These are phyloP conservation scores for Metschnikowia chrysomelidarum DNA, from an alignment of 805 yeast genomes.

Conservation along the genomic window DNA sequence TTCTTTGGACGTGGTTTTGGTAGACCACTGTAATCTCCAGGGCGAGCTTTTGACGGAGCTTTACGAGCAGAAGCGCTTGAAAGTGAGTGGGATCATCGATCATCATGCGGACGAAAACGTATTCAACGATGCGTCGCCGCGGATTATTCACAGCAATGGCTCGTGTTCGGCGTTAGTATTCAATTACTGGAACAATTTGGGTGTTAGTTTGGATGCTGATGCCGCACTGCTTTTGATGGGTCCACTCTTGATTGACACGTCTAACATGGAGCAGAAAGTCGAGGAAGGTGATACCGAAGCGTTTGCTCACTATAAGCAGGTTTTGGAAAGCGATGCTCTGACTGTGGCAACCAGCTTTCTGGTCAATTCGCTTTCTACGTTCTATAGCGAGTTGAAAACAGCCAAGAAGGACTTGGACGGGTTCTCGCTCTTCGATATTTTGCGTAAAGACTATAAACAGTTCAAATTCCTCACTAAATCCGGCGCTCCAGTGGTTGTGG, in stretches of 20 bases:
- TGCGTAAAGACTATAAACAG: conserved; percentile 83
- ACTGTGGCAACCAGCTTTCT: not conserved
- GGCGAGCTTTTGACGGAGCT: conserved; percentile 40
- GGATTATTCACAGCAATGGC: conserved; percentile 62
- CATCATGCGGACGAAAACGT: conserved; percentile 77
- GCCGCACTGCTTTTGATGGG: conserved; percentile 52
- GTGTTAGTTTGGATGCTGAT: conserved; percentile 23
- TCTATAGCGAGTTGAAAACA: conserved; percentile 29
- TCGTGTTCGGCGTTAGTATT: conserved; percentile 79
- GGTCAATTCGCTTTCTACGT: conserved; percentile 18
- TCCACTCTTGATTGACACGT: conserved; percentile 77
- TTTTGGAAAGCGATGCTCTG: conserved; percentile 11
- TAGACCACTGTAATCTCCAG: conserved; percentile 78
- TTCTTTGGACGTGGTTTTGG: conserved; percentile 52
- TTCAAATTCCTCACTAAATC: conserved; percentile 41
- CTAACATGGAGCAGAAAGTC: conserved; percentile 61
- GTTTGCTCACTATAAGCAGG: conserved; percentile 33
- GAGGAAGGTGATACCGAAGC: conserved; percentile 56
- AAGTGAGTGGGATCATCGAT: conserved; percentile 67
- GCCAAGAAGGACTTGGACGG: conserved; percentile 70
- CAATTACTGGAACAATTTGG: conserved; percentile 49
- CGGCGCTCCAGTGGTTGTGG: conserved; percentile 41
- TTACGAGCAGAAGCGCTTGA: conserved; percentile 23
- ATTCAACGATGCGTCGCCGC: conserved; percentile 52
- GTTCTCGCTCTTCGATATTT: conserved; percentile 55